phyloP scores from a whole-genome alignment of 306 rosid genomes.

The Nissolia schottii region DNA sequence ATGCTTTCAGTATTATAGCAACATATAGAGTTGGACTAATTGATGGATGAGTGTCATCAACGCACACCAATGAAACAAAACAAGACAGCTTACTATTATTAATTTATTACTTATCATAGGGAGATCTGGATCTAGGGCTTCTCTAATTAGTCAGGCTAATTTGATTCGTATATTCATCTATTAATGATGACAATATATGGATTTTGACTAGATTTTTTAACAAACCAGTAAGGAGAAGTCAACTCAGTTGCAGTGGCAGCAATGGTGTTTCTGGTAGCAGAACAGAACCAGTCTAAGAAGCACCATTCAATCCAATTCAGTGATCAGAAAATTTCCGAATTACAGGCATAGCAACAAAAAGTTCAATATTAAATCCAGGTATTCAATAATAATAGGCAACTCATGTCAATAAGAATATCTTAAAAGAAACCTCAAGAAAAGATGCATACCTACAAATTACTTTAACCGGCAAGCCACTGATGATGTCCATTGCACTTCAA shows the following conservation, averaged over 20 bases:
- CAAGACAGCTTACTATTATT: background rate
- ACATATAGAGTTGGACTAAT: background rate
- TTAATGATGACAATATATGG: background rate
- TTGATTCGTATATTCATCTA: background rate
- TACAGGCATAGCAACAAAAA: background rate
- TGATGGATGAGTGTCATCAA: background rate
- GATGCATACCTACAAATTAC: conserved; percentile 30
- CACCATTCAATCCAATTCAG: background rate
- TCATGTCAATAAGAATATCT: background rate
- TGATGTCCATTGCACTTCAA: background rate
- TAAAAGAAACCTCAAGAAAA: background rate
- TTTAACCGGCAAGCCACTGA: conserved; percentile 1
- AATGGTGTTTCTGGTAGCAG: background rate
- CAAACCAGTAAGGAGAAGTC: background rate
- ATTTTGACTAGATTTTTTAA: background rate
- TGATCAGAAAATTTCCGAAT: background rate
- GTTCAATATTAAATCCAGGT: background rate
- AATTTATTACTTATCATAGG: background rate
- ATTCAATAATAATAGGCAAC: background rate
- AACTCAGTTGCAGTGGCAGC: background rate
- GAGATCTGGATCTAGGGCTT: background rate
- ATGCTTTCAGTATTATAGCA: background rate
- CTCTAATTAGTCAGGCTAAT: background rate
- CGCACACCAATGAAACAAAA: background rate
- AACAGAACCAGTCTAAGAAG: background rate